phyloP scores from a whole-genome alignment of 495 filamentous ascomycete species.

The Alectoria sarmentosa region DNA sequence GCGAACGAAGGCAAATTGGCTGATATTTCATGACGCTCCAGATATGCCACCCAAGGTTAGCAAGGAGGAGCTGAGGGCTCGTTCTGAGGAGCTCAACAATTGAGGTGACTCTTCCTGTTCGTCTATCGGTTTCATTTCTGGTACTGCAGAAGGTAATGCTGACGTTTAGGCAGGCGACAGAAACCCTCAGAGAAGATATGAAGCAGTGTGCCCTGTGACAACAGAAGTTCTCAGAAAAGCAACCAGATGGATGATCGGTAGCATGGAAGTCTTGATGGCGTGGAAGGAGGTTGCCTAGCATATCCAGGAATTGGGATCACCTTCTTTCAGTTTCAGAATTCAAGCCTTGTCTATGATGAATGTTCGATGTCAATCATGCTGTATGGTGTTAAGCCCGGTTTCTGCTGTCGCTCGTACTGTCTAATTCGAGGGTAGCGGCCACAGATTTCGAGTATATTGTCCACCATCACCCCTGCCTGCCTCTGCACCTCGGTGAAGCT shows the following conservation, averaged over 20 bases:
- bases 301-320: neutral
- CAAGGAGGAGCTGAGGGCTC: slow-evolving; percentile 61
- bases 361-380: neutral
- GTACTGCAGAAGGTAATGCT: neutral
- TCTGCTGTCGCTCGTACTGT: neutral
- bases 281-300: neutral
- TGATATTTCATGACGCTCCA: slow-evolving; percentile 15
- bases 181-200: neutral
- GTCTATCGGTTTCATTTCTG: neutral
- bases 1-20: neutral
- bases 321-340: neutral
- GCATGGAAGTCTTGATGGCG: neutral
- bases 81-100: slow-evolving; percentile 59
- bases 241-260: neutral
- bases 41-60: slow-evolving; percentile 51
- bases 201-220: neutral
- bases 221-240: neutral
- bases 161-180: slow-evolving; percentile 5
- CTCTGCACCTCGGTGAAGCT: slow-evolving; percentile 16
- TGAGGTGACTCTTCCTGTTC: slow-evolving; percentile 24
- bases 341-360: neutral
- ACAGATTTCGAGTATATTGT: slow-evolving; percentile 12
- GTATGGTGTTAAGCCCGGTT: neutral
- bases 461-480: slow-evolving; percentile 14
- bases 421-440: neutral